These are phyloP conservation scores for Blastobotrys arbuscula DNA, from an alignment of 1,139 yeast genomes.

Conservation along the genomic window DNA sequence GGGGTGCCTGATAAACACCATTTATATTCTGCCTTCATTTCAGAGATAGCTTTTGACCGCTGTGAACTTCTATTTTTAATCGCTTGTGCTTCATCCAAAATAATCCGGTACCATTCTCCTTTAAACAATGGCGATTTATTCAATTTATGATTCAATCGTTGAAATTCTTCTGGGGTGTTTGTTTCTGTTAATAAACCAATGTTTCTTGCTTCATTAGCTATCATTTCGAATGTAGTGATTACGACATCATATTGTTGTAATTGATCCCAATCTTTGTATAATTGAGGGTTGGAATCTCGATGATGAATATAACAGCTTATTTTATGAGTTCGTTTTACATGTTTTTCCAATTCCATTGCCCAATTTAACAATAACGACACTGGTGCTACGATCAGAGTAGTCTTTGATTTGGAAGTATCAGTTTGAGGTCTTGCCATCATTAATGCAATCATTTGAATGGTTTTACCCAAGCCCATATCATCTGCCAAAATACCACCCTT, in stretches of 20 bases:
- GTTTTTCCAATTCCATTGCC: constrained; percentile 67
- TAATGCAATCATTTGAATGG: constrained; percentile 62
- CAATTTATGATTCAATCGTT: constrained; percentile 5
- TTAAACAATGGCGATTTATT: constrained; percentile 41
- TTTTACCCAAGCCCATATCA: constrained; percentile 94
- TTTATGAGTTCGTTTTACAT: constrained; percentile 45
- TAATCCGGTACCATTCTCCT: constrained; percentile 56
- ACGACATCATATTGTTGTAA: constrained; percentile 62
- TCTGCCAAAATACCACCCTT: constrained; percentile 86
- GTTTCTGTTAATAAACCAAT: constrained; percentile 10
- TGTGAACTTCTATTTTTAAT: constrained; percentile 71
- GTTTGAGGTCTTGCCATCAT: background rate
- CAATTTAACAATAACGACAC: constrained; percentile 81
- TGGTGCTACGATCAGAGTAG: constrained; percentile 79
- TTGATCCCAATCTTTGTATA: constrained; percentile 41
- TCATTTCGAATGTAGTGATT: constrained; percentile 71
- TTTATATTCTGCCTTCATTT: constrained; percentile 49
- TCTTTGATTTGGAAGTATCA: constrained; percentile 32
- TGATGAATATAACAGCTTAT: constrained; percentile 58
- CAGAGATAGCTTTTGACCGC: constrained; percentile 61
- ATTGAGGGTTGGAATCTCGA: constrained; percentile 37
- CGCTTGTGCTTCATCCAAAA: constrained; percentile 87
- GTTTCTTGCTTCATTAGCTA: constrained; percentile 41
- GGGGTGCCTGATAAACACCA: constrained; percentile 96
- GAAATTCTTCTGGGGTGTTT: constrained; percentile 11